Percentiles rank a stretch among this genome's conserved stretches.
These are phyloP conservation scores for Colletotrichum kahawae DNA, from an alignment of 2,329 filamentous ascomycete species.

Conservation along the genomic window DNA sequence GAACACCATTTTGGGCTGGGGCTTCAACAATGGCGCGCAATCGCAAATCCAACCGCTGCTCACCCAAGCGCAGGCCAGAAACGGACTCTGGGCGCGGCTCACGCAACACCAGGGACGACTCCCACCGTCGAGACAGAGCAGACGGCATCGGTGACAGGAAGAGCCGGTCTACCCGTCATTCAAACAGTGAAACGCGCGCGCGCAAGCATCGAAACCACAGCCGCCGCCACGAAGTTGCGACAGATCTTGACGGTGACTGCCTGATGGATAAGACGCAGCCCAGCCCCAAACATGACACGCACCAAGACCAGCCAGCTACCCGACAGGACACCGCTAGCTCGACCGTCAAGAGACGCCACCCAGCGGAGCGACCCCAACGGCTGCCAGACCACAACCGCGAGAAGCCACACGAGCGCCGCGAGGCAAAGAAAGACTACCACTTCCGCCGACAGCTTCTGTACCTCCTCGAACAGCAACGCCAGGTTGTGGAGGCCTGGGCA, in stretches of 20 bases:
- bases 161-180: not conserved
- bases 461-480: conserved; percentile 14
- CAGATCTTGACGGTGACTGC: conserved; percentile 10
- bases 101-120: not conserved
- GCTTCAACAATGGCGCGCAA: not conserved
- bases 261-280: conserved; percentile 1
- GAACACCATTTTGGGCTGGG: not conserved
- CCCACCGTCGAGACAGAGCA: not conserved
- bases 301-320: not conserved
- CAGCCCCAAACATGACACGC: not conserved
- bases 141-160: not conserved
- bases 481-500: conserved; percentile 22
- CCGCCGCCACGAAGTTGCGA: not conserved
- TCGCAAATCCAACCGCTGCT: not conserved
- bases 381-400: not conserved
- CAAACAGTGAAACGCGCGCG: not conserved
- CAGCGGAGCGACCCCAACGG: not conserved
- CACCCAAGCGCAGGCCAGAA: not conserved
- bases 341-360: not conserved
- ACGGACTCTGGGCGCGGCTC: not conserved
- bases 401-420: not conserved
- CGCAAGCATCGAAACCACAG: not conserved
- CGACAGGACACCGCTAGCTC: not conserved
- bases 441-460: conserved; percentile 6
- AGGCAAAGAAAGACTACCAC: not conserved